Conservation (phyloP, 2,329 filamentous ascomycete species). For the Scytalidium sp. region DNA sequence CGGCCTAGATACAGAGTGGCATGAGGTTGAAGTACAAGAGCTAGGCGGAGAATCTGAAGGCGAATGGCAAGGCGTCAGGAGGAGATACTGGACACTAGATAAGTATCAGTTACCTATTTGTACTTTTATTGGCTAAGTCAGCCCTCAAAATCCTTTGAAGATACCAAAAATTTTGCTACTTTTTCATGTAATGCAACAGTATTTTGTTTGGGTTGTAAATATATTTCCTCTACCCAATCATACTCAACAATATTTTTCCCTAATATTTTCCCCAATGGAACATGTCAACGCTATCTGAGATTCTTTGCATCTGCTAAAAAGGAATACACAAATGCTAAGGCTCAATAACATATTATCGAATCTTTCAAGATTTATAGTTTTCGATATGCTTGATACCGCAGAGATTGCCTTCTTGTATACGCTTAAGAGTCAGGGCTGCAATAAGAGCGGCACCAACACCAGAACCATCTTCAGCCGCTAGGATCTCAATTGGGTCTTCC, state of each 20-base stretch:
- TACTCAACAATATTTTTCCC: not conserved
- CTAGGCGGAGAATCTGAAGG: slow-evolving; percentile 65
- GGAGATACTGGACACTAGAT: slow-evolving; percentile 86
- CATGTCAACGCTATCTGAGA: not conserved
- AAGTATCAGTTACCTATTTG: slow-evolving; percentile 73
- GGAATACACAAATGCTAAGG: not conserved
- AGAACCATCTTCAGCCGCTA: slow-evolving; percentile 90
- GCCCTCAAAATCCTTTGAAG: not conserved
- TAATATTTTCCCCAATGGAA: not conserved
- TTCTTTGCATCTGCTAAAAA: not conserved
- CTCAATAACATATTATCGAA: not conserved
- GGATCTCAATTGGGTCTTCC: slow-evolving; percentile 82
- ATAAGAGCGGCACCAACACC: slow-evolving; percentile 97
- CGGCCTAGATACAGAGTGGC: slow-evolving; percentile 86
- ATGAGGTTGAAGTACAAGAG: slow-evolving; percentile 63
- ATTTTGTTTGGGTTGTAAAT: not conserved
- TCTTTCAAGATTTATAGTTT: slow-evolving; percentile 43
- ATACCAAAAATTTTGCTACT: not conserved
- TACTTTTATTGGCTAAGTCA: slow-evolving; percentile 55
- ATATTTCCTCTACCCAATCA: no score
- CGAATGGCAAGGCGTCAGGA: slow-evolving; percentile 85
- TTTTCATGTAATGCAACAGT: not conserved
- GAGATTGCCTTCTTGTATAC: slow-evolving; percentile 60
- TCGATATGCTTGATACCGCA: slow-evolving; percentile 64
- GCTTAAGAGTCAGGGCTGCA: slow-evolving; percentile 68